Percentiles rank a stretch among this genome's conserved stretches.
These are phyloP conservation scores for Raddia distichophylla DNA, from an alignment of 176 grass and related monocot species.

Conservation along the genomic window DNA sequence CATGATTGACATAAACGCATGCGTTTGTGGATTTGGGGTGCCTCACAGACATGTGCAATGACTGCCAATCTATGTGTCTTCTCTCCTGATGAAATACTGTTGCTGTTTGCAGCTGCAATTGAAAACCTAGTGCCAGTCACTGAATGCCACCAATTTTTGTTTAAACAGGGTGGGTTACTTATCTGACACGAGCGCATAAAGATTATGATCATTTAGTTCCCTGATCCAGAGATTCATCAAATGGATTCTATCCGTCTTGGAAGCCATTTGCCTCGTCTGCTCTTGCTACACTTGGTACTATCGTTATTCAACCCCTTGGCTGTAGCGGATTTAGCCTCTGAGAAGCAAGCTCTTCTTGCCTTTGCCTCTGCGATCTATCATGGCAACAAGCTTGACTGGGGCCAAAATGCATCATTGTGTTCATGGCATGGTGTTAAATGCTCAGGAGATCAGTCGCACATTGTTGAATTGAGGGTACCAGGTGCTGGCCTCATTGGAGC, in stretches of 20 bases:
- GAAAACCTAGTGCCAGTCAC: conserved; percentile 7
- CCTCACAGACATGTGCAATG: background rate
- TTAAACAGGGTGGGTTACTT: conserved; percentile 32
- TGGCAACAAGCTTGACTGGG: conserved; percentile 74
- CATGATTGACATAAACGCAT: conserved; percentile 14
- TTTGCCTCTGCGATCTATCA: conserved; percentile 57
- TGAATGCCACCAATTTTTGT: conserved; percentile 19
- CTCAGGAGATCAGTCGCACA: conserved; percentile 55
- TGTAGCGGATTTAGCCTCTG: conserved; percentile 60
- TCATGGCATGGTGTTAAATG: conserved; percentile 92
- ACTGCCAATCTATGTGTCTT: conserved; percentile 22
- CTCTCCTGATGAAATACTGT: conserved; percentile 15
- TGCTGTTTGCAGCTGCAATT: conserved; percentile 22
- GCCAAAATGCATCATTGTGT: conserved; percentile 59
- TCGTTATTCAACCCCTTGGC: conserved; percentile 43
- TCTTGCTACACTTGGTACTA: conserved; percentile 48
- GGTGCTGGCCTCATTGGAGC: conserved; percentile 69
- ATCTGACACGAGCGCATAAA: conserved; percentile 30
- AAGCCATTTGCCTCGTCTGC: conserved; percentile 26
- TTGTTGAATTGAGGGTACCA: conserved; percentile 75
- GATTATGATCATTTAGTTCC: conserved; percentile 34
- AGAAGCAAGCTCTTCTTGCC: conserved; percentile 77
- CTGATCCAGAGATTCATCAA: conserved; percentile 10
- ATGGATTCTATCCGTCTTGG: conserved; percentile 46
- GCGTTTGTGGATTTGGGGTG: background rate